Conservation (phyloP, 2,329 filamentous ascomycete species). For the Xylogone sp. region DNA sequence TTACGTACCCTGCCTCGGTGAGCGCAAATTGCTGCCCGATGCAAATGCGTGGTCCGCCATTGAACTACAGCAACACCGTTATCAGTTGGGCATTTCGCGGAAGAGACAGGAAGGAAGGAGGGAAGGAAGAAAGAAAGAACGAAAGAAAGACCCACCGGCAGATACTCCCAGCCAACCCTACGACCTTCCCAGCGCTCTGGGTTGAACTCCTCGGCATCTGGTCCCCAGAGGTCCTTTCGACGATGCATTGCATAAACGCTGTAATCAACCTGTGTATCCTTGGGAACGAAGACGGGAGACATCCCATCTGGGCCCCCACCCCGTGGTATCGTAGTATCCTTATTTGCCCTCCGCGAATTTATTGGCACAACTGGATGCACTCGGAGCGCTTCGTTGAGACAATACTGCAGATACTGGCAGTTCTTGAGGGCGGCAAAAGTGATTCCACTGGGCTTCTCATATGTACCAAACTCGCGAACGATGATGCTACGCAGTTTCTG, state of each 20-base stretch:
- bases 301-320: conserved; percentile 32
- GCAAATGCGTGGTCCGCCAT: conserved; percentile 34
- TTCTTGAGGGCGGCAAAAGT: conserved; percentile 23
- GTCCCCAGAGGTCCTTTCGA: conserved; percentile 33
- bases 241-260: conserved; percentile 29
- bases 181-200: conserved; percentile 32
- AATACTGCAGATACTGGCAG: conserved; percentile 25
- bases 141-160: conserved; percentile 24
- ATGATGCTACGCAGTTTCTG: conserved; percentile 38
- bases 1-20: conserved; percentile 30
- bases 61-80: conserved; percentile 28
- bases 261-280: conserved; percentile 26
- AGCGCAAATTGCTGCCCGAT: conserved; percentile 35
- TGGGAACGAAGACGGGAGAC: conserved; percentile 27
- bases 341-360: conserved; percentile 45
- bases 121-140: background rate
- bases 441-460: conserved; percentile 20
- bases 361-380: conserved; percentile 50
- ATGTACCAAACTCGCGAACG: conserved; percentile 32
- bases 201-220: conserved; percentile 30
- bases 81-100: no score
- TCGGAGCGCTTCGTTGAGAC: conserved; percentile 39
- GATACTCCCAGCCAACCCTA: conserved; percentile 42
- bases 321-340: conserved; percentile 35
- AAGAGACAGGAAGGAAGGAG: no score